Evolutionary conservation across 75 land plant species (phyloP).

Genomic region (Cunninghamia lanceolata): DNA sequence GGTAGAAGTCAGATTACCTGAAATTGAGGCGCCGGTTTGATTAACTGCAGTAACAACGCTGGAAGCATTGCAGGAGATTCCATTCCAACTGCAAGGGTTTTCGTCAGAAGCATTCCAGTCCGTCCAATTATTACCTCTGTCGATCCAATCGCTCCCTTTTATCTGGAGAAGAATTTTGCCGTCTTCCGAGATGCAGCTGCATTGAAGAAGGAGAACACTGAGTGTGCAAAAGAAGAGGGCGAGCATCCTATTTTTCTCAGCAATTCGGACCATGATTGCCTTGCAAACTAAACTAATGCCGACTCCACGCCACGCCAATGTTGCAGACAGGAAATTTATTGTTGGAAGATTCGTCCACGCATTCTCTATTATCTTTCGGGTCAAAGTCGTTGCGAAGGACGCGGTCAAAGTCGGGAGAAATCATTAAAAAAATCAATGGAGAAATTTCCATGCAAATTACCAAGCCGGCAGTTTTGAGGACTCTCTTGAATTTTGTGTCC

Average conservation of each 20-base stretch:
- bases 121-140: constrained; percentile 23
- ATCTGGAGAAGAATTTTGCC: constrained; percentile 38
- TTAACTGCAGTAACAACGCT: not conserved
- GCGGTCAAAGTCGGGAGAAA: no score
- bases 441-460: no score
- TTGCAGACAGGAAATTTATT: no score
- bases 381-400: no score
- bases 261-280: not conserved
- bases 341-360: no score
- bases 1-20: constrained; percentile 1
- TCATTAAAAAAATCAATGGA: no score
- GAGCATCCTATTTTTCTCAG: not conserved
- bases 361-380: no score
- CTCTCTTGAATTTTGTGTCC: no score
- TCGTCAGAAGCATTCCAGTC: constrained; percentile 42
- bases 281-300: no score
- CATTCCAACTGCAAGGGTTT: constrained; percentile 73
- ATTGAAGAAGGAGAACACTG: not conserved
- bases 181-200: constrained; percentile 24
- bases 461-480: no score
- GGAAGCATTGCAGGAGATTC: constrained; percentile 46
- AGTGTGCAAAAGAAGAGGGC: not conserved
- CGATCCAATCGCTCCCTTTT: constrained; percentile 21
- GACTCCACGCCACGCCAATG: no score
- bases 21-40: not conserved